Base-by-base conservation (phyloP, 2,329 filamentous ascomycete species). In the Hypoxylon rubiginosum region DNA sequence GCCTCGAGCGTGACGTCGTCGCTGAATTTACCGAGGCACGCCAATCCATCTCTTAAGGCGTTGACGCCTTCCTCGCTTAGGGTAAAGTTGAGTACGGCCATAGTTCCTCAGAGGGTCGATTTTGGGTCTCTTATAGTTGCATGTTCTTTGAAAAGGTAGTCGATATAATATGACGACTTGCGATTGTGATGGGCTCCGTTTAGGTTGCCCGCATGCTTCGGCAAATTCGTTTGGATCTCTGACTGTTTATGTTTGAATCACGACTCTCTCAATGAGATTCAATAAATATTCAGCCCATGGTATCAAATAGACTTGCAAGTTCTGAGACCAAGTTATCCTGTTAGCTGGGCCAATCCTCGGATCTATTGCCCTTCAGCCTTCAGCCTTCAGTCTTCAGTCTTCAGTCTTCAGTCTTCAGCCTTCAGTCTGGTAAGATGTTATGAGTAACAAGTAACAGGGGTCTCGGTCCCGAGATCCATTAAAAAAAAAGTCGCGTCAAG, bases 1-100 rank as follows among this genome's bases (percentile, higher is more conserved):
- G 91, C 90, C 77, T 94, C 92, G 43, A 95, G 83, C 26, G 88
- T 91, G 19, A 95, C 91, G 49, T 91, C 88, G 72, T 95, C 92
- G 76, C 90, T 92, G 81, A 95, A 94, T 78, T 93, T 93, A 74
- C 88, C 87, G 26, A 95, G 84, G 77, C 92, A 95, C 21, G 88
- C 83, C 61, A 95, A 85, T 24, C 89, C 86, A 77, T 94, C 92
- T 72, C 93, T 90, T 48, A 95, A 82, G 52, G 87, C 88, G 6
- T 84, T 83, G 46, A 93, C 88, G 32, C 90, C 90, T 71, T 94
- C 91, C 61, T 92, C 91, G 72, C 85, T 91, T 58, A 95, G 82
- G 0, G 90, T 91, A 75, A 94, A 94, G 65, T 85, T 90, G 62
- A 94, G 79, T n/a, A 90, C 80, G 5, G 87, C 82, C 88, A 91